Evolutionary conservation across 208 protist genomes (phyloP), one percentile per base, ranked within the genome.

Genomic region (Trypanosoma lewisi): DNA sequence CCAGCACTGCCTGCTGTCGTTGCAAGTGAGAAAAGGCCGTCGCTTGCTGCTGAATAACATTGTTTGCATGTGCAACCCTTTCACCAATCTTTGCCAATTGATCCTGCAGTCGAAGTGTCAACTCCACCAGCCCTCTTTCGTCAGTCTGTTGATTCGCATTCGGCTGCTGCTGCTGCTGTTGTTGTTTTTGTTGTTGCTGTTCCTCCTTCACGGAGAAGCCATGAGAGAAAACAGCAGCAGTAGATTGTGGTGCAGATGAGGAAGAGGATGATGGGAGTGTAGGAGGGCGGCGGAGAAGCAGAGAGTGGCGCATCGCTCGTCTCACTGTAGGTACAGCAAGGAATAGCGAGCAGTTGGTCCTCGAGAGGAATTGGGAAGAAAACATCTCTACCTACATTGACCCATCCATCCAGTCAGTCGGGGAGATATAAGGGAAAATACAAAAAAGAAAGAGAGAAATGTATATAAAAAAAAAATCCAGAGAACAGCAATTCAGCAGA

Each of bases 1-100:
- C 77, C 34, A 87, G 37, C 19, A 87, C 59, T 2, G 41, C 19
- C 34, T 82, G 70, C 54, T 88, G 78, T 19, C 80, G 78, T 62
- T 82, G 67, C 56, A 81, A 41, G 1, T 74, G 57, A 23, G 52
- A 58, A 1, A 84, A 27, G 2, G 52, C 33, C n/a, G 70, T 66
- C 16, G 70, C 73, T 34, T 82, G 73, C 27, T 55, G 53, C 48
- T 58, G 65, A 31, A 57, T 4, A 47, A 39, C 25, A 27, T 2
- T 45, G 31, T 70, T 55, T 19, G 34, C n/a, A 21, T 62, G 31
- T 1, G 65, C 45, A 16, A 56, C 30, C 19, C 45, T 51, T 41
- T 63, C 65, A 37, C 42, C 31, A n/a, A 70, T 48, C 51, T 54
- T 53, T 21, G 31, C 65, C 19, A 70, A 31, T 47, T 63, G 55